Evolutionary conservation across 257 asterid species (phyloP).

Genomic region (Paulownia fortunei): DNA sequence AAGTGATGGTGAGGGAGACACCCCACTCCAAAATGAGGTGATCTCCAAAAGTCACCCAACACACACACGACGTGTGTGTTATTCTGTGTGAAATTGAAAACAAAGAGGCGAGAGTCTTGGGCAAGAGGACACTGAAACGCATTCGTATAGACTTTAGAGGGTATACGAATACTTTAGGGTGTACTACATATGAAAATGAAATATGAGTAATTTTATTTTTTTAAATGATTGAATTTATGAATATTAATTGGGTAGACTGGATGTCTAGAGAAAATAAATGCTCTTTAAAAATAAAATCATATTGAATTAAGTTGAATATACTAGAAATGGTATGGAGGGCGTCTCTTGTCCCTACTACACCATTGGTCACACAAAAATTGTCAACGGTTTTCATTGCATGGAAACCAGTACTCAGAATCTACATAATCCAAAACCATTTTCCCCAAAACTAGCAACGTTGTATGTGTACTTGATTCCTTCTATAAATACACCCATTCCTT

Average conservation of each 20-base stretch:
- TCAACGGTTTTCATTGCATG: slow-evolving; percentile 57
- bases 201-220: neutral
- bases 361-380: slow-evolving; percentile 35
- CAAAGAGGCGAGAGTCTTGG: too few species aligned
- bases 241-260: too few species aligned
- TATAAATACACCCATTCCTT: slow-evolving; percentile 43
- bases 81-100: slow-evolving; percentile 13
- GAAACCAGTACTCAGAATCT: slow-evolving; percentile 36
- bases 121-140: neutral
- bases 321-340: slow-evolving; percentile 28
- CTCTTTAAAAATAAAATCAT: neutral
- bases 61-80: neutral
- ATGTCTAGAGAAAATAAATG: neutral
- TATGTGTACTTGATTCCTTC: slow-evolving; percentile 5
- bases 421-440: slow-evolving; percentile 29
- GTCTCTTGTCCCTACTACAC: slow-evolving; percentile 27
- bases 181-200: slow-evolving; percentile 14
- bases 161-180: neutral
- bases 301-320: neutral
- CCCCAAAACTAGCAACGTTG: slow-evolving; percentile 41
- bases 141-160: neutral
- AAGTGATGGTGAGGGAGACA: neutral
- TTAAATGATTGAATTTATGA: too few species aligned
- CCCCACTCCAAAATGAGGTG: slow-evolving; percentile 5
- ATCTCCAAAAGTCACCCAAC: slow-evolving; percentile 24